Evolutionary conservation across 1,284 basidiomycete species (phyloP).

Genomic region (Mycosarcoma mackinlayi): DNA sequence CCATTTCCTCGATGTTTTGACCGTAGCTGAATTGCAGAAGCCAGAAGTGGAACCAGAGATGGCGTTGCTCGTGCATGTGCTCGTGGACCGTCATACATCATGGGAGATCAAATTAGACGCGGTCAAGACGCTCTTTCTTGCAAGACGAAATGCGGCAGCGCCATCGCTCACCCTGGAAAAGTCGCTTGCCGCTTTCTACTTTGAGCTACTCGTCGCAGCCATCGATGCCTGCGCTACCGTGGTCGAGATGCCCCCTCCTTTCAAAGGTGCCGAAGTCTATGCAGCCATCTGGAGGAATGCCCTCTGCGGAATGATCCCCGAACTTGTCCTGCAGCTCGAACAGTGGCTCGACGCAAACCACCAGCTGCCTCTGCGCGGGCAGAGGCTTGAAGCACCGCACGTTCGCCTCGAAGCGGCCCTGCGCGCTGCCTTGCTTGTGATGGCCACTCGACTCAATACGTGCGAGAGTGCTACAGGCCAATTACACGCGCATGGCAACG

Average conservation of each 20-base stretch:
- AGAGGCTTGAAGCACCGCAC: slow-evolving; percentile 37
- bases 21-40: slow-evolving; percentile 10
- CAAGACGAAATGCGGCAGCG: slow-evolving; percentile 24
- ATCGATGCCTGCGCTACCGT: slow-evolving; percentile 42
- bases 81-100: slow-evolving; percentile 26
- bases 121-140: slow-evolving; percentile 42
- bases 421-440: slow-evolving; percentile 27
- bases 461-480: slow-evolving; percentile 29
- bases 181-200: slow-evolving; percentile 46
- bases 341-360: slow-evolving; percentile 44
- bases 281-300: slow-evolving; percentile 43
- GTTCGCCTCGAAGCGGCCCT: slow-evolving; percentile 39
- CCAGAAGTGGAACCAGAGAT: slow-evolving; percentile 38
- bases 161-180: slow-evolving; percentile 43
- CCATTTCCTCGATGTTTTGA: slow-evolving; percentile 29
- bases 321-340: slow-evolving; percentile 42
- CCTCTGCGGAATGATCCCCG: slow-evolving; percentile 45
- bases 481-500: background rate
- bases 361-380: slow-evolving; percentile 29
- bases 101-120: slow-evolving; percentile 43
- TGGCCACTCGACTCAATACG: slow-evolving; percentile 19
- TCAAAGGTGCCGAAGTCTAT: slow-evolving; percentile 39
- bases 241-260: slow-evolving; percentile 23
- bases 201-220: slow-evolving; percentile 38
- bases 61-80: slow-evolving; percentile 32